phyloP scores from a whole-genome alignment of 208 protist species.

The Leishmania guyanensis region DNA sequence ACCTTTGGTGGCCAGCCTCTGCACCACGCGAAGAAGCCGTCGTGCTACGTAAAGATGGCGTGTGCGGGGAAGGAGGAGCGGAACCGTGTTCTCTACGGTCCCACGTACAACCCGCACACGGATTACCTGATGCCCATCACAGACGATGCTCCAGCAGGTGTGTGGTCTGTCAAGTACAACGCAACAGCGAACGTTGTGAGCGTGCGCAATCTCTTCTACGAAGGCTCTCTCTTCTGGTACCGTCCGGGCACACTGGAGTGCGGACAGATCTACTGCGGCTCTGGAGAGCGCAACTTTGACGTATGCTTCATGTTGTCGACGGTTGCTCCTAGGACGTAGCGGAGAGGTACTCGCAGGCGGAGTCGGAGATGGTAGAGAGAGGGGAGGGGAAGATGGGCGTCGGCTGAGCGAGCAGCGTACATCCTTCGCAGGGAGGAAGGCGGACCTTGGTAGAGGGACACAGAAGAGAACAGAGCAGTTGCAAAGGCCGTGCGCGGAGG shows the following conservation, averaged over 20 bases:
- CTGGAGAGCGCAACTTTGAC: slow-evolving; percentile 86
- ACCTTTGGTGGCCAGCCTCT: slow-evolving; percentile 79
- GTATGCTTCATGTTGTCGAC: slow-evolving; percentile 79
- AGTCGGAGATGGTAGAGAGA: neutral
- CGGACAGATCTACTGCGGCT: slow-evolving; percentile 89
- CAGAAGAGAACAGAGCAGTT: neutral
- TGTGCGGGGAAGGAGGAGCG: slow-evolving; percentile 38
- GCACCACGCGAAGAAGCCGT: slow-evolving; percentile 78
- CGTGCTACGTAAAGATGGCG: slow-evolving; percentile 77
- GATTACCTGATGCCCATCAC: slow-evolving; percentile 86
- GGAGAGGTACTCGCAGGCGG: neutral
- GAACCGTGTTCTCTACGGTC: slow-evolving; percentile 77
- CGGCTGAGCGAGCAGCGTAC: neutral
- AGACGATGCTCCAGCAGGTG: slow-evolving; percentile 81
- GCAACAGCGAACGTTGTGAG: slow-evolving; percentile 73
- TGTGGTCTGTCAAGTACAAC: slow-evolving; percentile 91
- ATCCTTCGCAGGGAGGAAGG: neutral
- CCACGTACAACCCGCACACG: slow-evolving; percentile 81
- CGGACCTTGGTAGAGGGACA: neutral
- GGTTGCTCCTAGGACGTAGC: neutral
- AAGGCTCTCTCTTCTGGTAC: slow-evolving; percentile 91
- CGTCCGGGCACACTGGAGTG: slow-evolving; percentile 66
- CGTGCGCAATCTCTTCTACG: slow-evolving; percentile 85
- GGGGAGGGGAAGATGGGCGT: neutral
- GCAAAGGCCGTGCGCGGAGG: neutral